These are phyloP conservation scores for Lodderomyces metapsilosis DNA, from an alignment of 1,139 yeast genomes.

Conservation along the genomic window DNA sequence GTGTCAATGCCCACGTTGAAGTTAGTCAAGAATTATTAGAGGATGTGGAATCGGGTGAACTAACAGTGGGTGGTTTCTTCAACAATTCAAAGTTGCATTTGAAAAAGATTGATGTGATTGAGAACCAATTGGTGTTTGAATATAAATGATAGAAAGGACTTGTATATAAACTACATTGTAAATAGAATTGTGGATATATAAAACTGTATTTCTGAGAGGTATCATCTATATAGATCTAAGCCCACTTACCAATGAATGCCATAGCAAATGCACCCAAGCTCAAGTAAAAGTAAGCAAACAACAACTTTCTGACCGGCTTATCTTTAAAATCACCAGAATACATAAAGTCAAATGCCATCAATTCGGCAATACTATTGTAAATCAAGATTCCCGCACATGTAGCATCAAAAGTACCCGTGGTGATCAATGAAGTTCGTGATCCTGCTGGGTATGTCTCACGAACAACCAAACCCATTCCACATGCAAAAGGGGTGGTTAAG, in stretches of 20 bases:
- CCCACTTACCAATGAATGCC: constrained; percentile 47
- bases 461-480: constrained; percentile 38
- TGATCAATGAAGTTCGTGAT: constrained; percentile 32
- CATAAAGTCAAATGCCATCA: constrained; percentile 41
- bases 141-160: no score
- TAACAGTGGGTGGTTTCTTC: constrained; percentile 25
- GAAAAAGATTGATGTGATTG: constrained; percentile 31
- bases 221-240: no score
- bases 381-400: constrained; percentile 41
- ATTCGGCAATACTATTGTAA: constrained; percentile 39
- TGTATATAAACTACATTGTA: no score
- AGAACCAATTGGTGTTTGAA: constrained; percentile 29
- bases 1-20: constrained; percentile 25
- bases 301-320: constrained; percentile 16
- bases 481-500: constrained; percentile 36
- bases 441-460: constrained; percentile 34
- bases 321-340: constrained; percentile 27
- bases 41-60: constrained; percentile 19
- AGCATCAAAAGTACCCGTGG: constrained; percentile 37
- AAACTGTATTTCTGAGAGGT: no score
- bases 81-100: constrained; percentile 19
- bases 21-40: constrained; percentile 20
- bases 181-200: no score
- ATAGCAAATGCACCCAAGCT: constrained; percentile 37
- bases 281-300: constrained; percentile 27